Conservation (phyloP, 2,329 filamentous ascomycete genomes). For the Ophiocordyceps camponoti-rufipedis region DNA sequence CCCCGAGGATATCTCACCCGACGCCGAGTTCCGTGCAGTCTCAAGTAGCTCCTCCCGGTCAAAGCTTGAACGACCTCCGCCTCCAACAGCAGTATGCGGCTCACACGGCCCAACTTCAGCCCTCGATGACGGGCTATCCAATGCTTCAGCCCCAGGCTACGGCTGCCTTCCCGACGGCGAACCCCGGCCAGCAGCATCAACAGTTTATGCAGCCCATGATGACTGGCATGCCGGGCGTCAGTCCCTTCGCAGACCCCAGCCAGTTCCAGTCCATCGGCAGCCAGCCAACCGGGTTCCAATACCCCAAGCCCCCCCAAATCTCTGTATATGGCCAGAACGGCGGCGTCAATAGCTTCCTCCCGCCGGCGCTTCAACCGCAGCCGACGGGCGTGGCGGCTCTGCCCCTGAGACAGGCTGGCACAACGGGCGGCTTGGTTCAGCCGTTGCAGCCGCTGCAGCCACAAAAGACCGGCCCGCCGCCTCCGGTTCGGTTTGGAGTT, state of each 20-base stretch:
- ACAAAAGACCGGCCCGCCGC: constrained; percentile 47
- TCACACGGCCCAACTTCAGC: constrained; percentile 25
- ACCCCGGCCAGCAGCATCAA: constrained; percentile 6
- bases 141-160: constrained; percentile 17
- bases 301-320: constrained; percentile 13
- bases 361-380: constrained; percentile 41
- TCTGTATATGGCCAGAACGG: constrained; percentile 29
- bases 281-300: constrained; percentile 46
- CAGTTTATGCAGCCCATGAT: constrained; percentile 30
- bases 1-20: constrained; percentile 64
- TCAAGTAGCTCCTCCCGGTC: constrained; percentile 52
- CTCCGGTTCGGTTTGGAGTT: constrained; percentile 78
- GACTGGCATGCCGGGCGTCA: constrained; percentile 23
- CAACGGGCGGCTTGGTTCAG: constrained; percentile 31
- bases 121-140: constrained; percentile 17
- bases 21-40: constrained; percentile 52
- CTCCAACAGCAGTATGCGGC: constrained; percentile 41
- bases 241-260: constrained; percentile 20
- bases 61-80: constrained; percentile 55
- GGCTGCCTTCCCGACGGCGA: constrained; percentile 17
- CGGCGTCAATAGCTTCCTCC: constrained; percentile 39
- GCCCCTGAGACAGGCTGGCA: constrained; percentile 27
- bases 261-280: constrained; percentile 32
- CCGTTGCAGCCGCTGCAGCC: constrained; percentile 16
- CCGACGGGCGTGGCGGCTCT: constrained; percentile 21